phyloP scores from a whole-genome alignment of 805 yeast species.

The Teunomyces panamensis region DNA sequence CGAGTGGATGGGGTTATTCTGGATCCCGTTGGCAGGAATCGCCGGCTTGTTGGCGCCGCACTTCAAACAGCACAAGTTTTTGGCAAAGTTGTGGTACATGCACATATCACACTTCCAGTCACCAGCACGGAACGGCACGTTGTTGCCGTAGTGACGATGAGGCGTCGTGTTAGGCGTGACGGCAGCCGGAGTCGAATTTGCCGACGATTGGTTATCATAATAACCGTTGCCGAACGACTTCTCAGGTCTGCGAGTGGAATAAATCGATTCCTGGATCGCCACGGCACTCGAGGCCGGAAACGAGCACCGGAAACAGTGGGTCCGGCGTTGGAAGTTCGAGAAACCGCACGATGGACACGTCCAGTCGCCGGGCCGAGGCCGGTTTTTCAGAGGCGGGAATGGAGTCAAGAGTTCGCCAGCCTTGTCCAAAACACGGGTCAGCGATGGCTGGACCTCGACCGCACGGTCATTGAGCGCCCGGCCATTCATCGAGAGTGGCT shows the following conservation, averaged over 20 bases:
- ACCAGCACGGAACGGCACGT: conserved; percentile 94
- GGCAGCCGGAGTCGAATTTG: background rate
- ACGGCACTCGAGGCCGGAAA: conserved; percentile 79
- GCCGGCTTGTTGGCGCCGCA: conserved; percentile 72
- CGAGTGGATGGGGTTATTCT: conserved; percentile 22
- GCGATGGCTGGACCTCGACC: conserved; percentile 85
- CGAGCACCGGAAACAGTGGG: conserved; percentile 90
- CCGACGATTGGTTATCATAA: conserved; percentile 1
- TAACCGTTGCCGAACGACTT: background rate
- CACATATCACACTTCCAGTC: conserved; percentile 95
- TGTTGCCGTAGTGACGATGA: conserved; percentile 26
- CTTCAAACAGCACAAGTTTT: conserved; percentile 79
- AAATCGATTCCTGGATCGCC: conserved; percentile 63
- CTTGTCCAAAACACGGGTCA: conserved; percentile 69
- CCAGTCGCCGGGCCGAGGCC: conserved; percentile 98
- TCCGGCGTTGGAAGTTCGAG: conserved; percentile 89
- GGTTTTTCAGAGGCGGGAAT: conserved; percentile 79
- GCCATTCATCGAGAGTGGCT: conserved; percentile 77
- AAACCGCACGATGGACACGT: conserved; percentile 96
- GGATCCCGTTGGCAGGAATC: conserved; percentile 21
- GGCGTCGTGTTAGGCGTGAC: conserved; percentile 8
- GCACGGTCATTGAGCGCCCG: conserved; percentile 67
- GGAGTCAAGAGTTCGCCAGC: conserved; percentile 81
- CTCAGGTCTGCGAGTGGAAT: conserved; percentile 16
- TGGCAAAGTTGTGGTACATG: conserved; percentile 88